Conservation (phyloP, 108 stramenopile genomes). For the Cyclotella choctawhatcheeana region DNA sequence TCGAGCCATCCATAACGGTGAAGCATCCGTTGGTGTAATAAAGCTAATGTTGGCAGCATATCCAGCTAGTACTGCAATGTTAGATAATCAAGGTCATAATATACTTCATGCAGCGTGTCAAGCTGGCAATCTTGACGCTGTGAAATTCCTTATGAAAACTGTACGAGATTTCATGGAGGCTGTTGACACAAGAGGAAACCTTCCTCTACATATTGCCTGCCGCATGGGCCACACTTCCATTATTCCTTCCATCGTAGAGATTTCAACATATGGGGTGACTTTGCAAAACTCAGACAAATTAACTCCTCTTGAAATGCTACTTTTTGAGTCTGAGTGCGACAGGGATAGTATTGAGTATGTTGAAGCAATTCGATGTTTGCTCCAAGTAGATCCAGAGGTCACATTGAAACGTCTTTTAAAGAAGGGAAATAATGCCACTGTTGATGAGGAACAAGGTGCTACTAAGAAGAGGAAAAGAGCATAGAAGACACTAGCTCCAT, state of each 20-base stretch:
- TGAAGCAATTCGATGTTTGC: background rate
- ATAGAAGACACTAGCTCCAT: too few relatives aligned
- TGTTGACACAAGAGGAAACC: background rate
- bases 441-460: too few relatives aligned
- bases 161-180: background rate
- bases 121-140: background rate
- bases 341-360: background rate
- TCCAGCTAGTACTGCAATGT: background rate
- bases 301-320: background rate
- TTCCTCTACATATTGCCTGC: slow-evolving; percentile 6
- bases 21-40: background rate
- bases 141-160: background rate
- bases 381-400: background rate
- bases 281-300: background rate
- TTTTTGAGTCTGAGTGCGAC: background rate
- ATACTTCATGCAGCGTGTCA: background rate
- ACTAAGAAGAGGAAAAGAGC: too few relatives aligned
- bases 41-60: background rate
- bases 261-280: background rate
- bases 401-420: too few relatives aligned
- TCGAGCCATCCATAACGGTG: background rate
- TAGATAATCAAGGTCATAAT: background rate
- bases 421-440: too few relatives aligned
- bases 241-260: background rate
- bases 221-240: background rate